Conservation (phyloP, 2,329 filamentous ascomycete species). For the Trichoderma harzianum region DNA sequence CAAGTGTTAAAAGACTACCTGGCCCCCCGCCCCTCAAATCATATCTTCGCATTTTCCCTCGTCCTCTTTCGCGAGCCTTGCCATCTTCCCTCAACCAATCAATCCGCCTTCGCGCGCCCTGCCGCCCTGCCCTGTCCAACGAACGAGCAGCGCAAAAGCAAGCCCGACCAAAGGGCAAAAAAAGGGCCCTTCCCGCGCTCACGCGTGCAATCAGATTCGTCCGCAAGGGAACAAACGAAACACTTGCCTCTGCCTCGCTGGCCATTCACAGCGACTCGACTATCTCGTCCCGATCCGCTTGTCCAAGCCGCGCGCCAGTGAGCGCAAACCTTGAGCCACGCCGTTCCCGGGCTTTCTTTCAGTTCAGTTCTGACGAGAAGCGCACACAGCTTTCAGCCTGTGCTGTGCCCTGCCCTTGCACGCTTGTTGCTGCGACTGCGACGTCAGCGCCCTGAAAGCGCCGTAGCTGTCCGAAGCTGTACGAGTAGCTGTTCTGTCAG, state of each 20-base stretch:
- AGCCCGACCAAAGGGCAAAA: conserved; percentile 16
- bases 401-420: not conserved
- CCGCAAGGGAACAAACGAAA: conserved; percentile 18
- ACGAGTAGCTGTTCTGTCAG: not conserved
- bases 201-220: conserved; percentile 26
- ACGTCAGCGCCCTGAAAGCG: not conserved
- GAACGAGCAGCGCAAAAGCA: conserved; percentile 4
- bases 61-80: conserved; percentile 35
- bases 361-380: not conserved
- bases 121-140: conserved; percentile 35
- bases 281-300: conserved; percentile 23
- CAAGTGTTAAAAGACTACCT: conserved; percentile 41
- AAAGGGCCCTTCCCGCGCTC: conserved; percentile 21
- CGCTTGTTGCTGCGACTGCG: not conserved
- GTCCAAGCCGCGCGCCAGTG: conserved; percentile 13
- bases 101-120: conserved; percentile 32
- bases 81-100: conserved; percentile 44
- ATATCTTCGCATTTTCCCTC: conserved; percentile 44
- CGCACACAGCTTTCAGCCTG: not conserved
- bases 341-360: not conserved
- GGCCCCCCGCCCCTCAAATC: conserved; percentile 50
- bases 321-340: conserved; percentile 12
- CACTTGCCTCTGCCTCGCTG: conserved; percentile 20
- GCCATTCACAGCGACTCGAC: conserved; percentile 25
- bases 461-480: not conserved